Base-by-base conservation (phyloP, 2,329 filamentous ascomycete species). In the Beauveria bassiana region DNA sequence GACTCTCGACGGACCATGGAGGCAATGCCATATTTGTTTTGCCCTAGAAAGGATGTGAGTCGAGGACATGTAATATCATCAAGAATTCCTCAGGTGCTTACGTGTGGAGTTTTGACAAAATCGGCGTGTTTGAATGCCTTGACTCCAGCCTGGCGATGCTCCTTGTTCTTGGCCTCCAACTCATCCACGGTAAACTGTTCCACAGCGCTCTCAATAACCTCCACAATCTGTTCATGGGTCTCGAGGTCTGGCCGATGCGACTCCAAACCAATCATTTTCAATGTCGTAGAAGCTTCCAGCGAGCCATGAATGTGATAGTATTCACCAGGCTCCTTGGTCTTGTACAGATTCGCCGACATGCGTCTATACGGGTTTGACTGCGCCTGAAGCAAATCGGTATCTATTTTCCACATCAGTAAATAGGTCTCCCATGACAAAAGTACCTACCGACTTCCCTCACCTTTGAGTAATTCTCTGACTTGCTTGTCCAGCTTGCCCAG, bases 291-390 rank as follows among this genome's bases (percentile, higher is more conserved):
- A 3, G 88, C 88, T 66, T 91, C 87, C 0, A 91, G 74, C 0
- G 88, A 91, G 50, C 88, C 88, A 69, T 91, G 88, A 28, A 91
- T 87, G 68, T 91, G 88, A 69, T 89, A 91, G 68, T 84, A 91
- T 68, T 87, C 79, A n/a, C 81, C 83, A 1, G 78, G 74, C n/a
- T 78, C 80, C 69, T 84, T 86, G 9, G 88, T 90, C 67, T 82
- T 79, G 73, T 90, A 91, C 1, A 91, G 74, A 64, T 90, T 90
- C 16, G 88, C 88, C 12, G 88, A 89, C 72, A 91, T 79, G 64
- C 88, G 84, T 10, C 88, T 83, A 69, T 91, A 91, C 7, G 84
- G 76, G 64, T 86, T 84, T 2, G 88, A 89, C 70, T 91, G 89
- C 1, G 89, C 89, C 64, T 82, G 76, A 5, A 89, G 75, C 24